A percentile compares a stretch with the other conserved stretches of the same genome.
phyloP scores from a whole-genome alignment of 306 rosid species.

The Gleditsia sinensis region DNA sequence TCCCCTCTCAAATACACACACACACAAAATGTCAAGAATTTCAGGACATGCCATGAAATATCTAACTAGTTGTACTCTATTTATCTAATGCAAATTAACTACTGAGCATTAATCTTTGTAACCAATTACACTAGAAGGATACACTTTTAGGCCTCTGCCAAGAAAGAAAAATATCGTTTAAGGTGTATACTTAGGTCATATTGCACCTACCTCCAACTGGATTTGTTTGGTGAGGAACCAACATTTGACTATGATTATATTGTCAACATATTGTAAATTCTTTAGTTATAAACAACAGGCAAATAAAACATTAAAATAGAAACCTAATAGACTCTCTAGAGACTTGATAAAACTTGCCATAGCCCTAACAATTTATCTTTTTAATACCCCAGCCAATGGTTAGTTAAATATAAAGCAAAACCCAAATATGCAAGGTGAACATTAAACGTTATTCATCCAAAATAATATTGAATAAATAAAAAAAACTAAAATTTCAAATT shows the following conservation, averaged over 20 bases:
- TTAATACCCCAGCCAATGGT: not conserved
- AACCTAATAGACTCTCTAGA: not conserved
- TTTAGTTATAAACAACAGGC: not conserved
- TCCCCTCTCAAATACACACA: not conserved
- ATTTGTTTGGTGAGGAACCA: not conserved
- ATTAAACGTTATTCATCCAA: not conserved
- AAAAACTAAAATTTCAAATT: not conserved
- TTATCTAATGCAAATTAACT: constrained; percentile 2
- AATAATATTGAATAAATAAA: not conserved
- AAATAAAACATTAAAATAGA: not conserved
- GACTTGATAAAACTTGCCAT: not conserved
- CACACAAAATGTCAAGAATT: not conserved
- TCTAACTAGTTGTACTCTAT: not conserved
- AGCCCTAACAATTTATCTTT: not conserved
- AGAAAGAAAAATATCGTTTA: not conserved
- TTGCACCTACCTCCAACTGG: not conserved
- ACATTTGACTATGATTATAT: not conserved
- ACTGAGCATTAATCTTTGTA: not conserved
- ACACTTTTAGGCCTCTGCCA: not conserved
- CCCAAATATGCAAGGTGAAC: not conserved
- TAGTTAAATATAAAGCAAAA: not conserved
- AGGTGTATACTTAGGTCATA: not conserved
- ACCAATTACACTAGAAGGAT: constrained; percentile 3
- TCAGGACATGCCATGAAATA: not conserved
- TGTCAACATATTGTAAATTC: not conserved